Evolutionary conservation across 2,329 filamentous ascomycete species (phyloP), one percentile per base, ranked within the genome.

Genomic region (Trichoderma semiorbis): DNA sequence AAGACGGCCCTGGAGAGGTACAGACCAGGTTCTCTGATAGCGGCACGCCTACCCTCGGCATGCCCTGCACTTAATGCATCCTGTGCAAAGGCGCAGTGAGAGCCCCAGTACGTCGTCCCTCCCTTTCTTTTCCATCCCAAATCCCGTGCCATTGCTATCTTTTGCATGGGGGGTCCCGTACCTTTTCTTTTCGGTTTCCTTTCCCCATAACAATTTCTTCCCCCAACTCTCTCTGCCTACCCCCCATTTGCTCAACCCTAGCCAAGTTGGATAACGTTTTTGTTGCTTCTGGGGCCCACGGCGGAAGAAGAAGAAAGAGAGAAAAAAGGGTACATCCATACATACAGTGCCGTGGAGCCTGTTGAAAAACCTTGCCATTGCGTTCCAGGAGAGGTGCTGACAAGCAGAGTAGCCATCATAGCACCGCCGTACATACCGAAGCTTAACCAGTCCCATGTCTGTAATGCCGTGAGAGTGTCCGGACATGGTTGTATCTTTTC

Each of bases 31-130:
- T 60, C 64, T 66, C 64, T 68, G 57, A 62, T 72, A 72, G 43
- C 57, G 57, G n/a, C 70, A 72, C 70, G 36, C 71, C 71, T 68
- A 69, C 65, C 65, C 60, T 69, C 50, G 65, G 50, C 60, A 61
- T 50, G 60, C 36, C 63, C 70, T 72, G 58, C 63, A 24, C 58
- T 36, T 65, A 58, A 39, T 36, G 60, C 21, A 50, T 50, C 43
- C 43, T 50, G 43, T 50, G 63, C 69, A 58, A 66, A 63, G 24
- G 50, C 50, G 36, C 30, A 32, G 32, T 57, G n/a, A 60, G 30
- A 36, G 30, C 36, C 61, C 61, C 68, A 43, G 64, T 57, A 57
- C 34, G 58, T 58, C 53, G 66, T 72, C 60, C 60, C 36, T 70
- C 71, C 50, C 32, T 32, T 72, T 63, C 43, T 50, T 21, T 63